Percentiles rank a stretch among this genome's conserved stretches.
Conservation (phyloP, 257 asterid species). For the Solanum okadae region DNA sequence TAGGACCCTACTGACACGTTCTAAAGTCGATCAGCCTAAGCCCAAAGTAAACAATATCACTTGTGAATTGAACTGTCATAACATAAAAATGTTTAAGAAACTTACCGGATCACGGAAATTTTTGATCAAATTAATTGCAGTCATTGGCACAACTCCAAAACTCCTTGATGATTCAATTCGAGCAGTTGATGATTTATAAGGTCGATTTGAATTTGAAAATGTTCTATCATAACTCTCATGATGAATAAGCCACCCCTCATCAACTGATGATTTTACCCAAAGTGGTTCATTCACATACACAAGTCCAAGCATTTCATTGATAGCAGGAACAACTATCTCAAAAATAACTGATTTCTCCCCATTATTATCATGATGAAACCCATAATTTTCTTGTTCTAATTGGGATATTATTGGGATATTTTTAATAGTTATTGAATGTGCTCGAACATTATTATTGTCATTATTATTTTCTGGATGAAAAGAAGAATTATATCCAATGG, state of each 20-base stretch:
- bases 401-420: neutral
- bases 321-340: constrained; percentile 33
- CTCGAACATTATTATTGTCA: neutral
- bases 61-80: neutral
- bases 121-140: constrained; percentile 30
- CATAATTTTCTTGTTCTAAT: neutral
- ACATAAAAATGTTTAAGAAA: neutral
- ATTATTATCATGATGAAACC: constrained; percentile 1
- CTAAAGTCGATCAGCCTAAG: too few relatives aligned
- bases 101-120: constrained; percentile 50
- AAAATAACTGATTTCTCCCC: constrained; percentile 25
- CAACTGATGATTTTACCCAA: constrained; percentile 32
- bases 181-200: constrained; percentile 23
- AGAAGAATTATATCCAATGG: neutral
- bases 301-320: constrained; percentile 47
- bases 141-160: constrained; percentile 44
- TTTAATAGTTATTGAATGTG: neutral
- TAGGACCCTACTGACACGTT: neutral
- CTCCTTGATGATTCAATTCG: constrained; percentile 60
- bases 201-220: constrained; percentile 26
- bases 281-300: constrained; percentile 44
- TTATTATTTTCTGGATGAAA: neutral
- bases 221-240: constrained; percentile 41
- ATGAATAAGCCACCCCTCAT: constrained; percentile 34
- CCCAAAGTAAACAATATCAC: neutral